A percentile compares a stretch with the other conserved stretches of the same genome.
Conservation (phyloP, 2,329 filamentous ascomycete genomes). For the Alternaria sp. region DNA sequence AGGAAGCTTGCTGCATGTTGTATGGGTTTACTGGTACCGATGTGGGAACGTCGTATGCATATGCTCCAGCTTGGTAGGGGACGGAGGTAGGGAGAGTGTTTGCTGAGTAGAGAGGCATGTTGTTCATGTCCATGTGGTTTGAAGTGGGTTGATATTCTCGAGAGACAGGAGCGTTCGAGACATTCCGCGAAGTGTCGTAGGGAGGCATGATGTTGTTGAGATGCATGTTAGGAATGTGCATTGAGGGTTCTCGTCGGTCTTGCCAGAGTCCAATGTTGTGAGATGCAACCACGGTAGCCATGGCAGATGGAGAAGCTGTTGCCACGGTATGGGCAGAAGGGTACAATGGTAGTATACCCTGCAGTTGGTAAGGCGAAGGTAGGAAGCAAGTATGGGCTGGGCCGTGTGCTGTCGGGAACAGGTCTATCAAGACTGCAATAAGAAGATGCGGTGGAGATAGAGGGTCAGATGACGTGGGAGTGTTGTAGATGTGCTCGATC, state of each 20-base stretch:
- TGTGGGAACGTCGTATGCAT: slow-evolving; percentile 42
- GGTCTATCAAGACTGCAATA: slow-evolving; percentile 31
- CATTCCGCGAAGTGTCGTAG: slow-evolving; percentile 41
- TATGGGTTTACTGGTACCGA: slow-evolving; percentile 46
- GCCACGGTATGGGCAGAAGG: slow-evolving; percentile 30
- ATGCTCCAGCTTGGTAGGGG: slow-evolving; percentile 48
- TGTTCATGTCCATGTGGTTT: slow-evolving; percentile 45
- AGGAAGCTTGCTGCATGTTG: slow-evolving; percentile 46
- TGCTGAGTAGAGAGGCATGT: slow-evolving; percentile 46
- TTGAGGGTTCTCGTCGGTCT: slow-evolving; percentile 39
- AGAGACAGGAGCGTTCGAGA: slow-evolving; percentile 35
- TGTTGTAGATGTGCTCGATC: slow-evolving; percentile 40
- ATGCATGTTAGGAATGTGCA: slow-evolving; percentile 44
- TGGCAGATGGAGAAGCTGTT: slow-evolving; percentile 36
- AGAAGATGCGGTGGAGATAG: slow-evolving; percentile 27
- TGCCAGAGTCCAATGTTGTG: slow-evolving; percentile 48
- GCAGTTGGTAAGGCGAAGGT: slow-evolving; percentile 26
- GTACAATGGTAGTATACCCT: slow-evolving; percentile 23
- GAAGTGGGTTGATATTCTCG: slow-evolving; percentile 43
- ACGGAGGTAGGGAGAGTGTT: slow-evolving; percentile 41
- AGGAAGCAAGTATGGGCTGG: slow-evolving; percentile 33
- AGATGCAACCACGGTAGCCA: slow-evolving; percentile 50
- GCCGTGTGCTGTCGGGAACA: slow-evolving; percentile 33
- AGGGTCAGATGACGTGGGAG: slow-evolving; percentile 42
- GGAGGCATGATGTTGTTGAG: slow-evolving; percentile 40